These are phyloP conservation scores for Neurospora sp. DNA, from an alignment of 495 filamentous ascomycete genomes.

Conservation along the genomic window DNA sequence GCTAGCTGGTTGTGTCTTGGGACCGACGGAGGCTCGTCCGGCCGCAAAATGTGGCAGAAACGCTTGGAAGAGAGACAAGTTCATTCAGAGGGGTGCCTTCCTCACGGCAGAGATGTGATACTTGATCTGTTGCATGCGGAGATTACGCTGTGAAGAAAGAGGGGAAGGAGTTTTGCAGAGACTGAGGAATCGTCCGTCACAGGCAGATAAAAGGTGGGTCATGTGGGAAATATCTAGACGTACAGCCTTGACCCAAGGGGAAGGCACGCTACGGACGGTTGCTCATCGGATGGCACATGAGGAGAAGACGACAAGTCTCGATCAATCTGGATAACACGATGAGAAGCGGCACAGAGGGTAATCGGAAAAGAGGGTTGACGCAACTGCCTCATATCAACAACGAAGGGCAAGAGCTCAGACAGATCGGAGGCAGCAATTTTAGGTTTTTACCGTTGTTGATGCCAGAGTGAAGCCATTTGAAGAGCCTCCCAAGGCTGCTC, in stretches of 20 bases:
- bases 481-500: too few species aligned
- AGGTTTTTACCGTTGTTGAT: background rate
- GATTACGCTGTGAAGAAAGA: background rate
- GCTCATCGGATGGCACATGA: background rate
- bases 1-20: background rate
- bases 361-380: background rate
- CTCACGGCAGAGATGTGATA: background rate
- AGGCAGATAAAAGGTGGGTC: background rate
- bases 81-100: background rate
- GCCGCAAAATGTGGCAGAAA: background rate
- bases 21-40: background rate
- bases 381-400: background rate
- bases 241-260: background rate
- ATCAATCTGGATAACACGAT: background rate
- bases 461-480: background rate
- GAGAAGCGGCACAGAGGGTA: too few species aligned
- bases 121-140: background rate
- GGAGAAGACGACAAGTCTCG: background rate
- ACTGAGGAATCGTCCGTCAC: background rate
- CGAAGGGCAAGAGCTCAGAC: background rate
- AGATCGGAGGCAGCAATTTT: background rate
- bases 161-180: background rate
- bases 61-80: background rate
- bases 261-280: background rate
- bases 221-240: background rate